These are phyloP conservation scores for Funneliformis mosseae DNA, from an alignment of 192 early-diverging fungal species.

Conservation along the genomic window DNA sequence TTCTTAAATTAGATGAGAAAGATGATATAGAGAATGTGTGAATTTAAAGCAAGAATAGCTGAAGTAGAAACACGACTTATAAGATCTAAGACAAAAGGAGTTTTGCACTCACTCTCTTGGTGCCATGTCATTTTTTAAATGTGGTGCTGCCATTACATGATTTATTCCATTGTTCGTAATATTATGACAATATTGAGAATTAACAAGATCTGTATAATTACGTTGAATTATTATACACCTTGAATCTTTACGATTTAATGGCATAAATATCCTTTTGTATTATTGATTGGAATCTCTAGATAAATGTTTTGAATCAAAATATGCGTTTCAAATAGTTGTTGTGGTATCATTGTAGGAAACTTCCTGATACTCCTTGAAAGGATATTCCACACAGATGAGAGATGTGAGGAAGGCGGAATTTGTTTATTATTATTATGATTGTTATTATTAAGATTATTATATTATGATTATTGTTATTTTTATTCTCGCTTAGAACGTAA, in stretches of 20 bases:
- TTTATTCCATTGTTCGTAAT: no score
- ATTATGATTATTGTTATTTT: not conserved
- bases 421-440: not conserved
- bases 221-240: slow-evolving; percentile 14
- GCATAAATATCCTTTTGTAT: slow-evolving; percentile 24
- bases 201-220: not conserved
- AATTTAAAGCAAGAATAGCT: no score
- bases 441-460: not conserved
- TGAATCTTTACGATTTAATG: not conserved
- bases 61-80: no score
- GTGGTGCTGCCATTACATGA: slow-evolving; percentile 8
- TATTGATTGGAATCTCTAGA: not conserved
- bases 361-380: not conserved
- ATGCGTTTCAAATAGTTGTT: not conserved
- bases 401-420: not conserved
- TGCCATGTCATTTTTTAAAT: slow-evolving; percentile 30
- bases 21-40: no score
- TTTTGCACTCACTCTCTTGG: slow-evolving; percentile 19
- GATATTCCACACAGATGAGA: not conserved
- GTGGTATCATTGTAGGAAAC: not conserved
- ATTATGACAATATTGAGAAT: not conserved
- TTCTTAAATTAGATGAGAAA: no score
- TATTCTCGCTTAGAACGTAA: slow-evolving; percentile 3
- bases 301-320: not conserved
- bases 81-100: no score